phyloP scores from a whole-genome alignment of 495 filamentous ascomycete species.

The Neurospora tetraspora region DNA sequence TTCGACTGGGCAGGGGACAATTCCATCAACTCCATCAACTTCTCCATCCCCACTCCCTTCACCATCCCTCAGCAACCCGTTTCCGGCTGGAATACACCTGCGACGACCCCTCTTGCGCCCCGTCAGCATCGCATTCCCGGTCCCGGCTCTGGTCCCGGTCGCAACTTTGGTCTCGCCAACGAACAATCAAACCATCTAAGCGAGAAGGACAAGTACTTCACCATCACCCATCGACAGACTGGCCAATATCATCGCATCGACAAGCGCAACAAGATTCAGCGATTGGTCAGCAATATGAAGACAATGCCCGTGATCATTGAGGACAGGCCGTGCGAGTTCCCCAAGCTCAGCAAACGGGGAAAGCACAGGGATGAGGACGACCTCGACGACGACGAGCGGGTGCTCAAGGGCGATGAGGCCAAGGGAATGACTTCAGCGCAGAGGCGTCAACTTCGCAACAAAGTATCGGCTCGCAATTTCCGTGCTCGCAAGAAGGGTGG shows the following conservation, averaged over 20 bases:
- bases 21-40: not conserved
- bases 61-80: not conserved
- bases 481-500: conserved; percentile 91
- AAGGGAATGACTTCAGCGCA: conserved; percentile 96
- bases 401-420: conserved; percentile 89
- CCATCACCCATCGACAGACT: not conserved
- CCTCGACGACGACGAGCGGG: conserved; percentile 94
- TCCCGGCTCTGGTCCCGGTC: not conserved
- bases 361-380: conserved; percentile 64
- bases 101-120: not conserved
- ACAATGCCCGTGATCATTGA: not conserved
- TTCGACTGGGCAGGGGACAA: not conserved
- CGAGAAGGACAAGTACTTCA: not conserved
- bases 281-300: not conserved
- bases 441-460: conserved; percentile 88
- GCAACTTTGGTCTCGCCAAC: not conserved
- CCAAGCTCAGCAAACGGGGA: not conserved
- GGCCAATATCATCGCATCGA: not conserved
- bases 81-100: not conserved
- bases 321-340: not conserved
- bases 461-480: conserved; percentile 95
- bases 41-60: not conserved
- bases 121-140: not conserved
- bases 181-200: not conserved
- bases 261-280: not conserved